Base-by-base conservation (phyloP, 441 rosid species). In the Erysimum pusillum region DNA sequence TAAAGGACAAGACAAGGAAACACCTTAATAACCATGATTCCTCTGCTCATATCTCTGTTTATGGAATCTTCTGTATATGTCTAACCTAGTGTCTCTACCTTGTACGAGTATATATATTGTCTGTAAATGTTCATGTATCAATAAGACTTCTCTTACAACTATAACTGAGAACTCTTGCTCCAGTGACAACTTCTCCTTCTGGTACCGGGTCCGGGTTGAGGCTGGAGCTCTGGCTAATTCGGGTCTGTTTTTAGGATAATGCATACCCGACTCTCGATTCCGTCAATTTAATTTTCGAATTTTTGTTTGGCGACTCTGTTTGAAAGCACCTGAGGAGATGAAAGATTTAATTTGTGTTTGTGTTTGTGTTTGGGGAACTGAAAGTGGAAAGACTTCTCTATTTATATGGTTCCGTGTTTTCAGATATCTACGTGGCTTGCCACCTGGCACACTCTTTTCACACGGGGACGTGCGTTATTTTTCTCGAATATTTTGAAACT, bases 141-240 rank as follows among this genome's bases (percentile, higher is more conserved):
- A n/a, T n/a, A n/a, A n/a, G n/a, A n/a, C n/a, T n/a, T n/a, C n/a
- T n/a, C n/a, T n/a, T n/a, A n/a, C n/a, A 60, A 92, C 97, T 85
- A 94, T 85, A 78, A 85, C 67, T 7, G 89, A 75, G 69, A 76
- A 62, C 70, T 94, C 98, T 44, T 87, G 85, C 36, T 94, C 93
- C 12, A 56, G 70, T 18, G 86, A 76, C 35, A 85, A 78, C n/a
- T 84, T 87, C 9, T 78, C 71, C 65, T 67, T 22, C 18, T 78
- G 74, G 48, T 72, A 65, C 51, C 15, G 13, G 31, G 74, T 6
- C 71, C 59, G 68, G 81, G 4, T 36, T 6, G 66, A 1, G 0
- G 44, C 18, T 13, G 83, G 80, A 36, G 85, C 49, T 46, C 71
- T 76, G 25, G 46, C 14, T 69, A 54, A 49, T 54, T 64, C 83